Evolutionary conservation across 345 rosid species (phyloP).

Genomic region (Acer saccharum): DNA sequence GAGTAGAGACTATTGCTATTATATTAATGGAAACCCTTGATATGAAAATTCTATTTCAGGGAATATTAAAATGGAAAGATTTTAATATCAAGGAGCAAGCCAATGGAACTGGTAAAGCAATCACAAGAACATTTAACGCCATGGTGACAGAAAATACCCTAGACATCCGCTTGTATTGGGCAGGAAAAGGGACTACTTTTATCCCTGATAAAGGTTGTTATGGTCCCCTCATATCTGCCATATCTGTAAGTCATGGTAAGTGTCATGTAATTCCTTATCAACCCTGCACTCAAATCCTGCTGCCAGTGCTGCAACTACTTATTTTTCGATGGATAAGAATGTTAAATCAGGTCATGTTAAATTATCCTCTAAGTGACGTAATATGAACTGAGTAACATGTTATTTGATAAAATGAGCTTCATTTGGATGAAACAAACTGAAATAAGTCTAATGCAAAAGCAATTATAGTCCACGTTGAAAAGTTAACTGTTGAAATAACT

Average conservation of each 20-base stretch:
- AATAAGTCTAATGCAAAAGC: too few relatives aligned
- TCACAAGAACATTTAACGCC: conserved; percentile 21
- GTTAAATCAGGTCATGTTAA: background rate
- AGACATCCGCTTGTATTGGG: conserved; percentile 46
- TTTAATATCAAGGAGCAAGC: conserved; percentile 35
- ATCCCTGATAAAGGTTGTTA: conserved; percentile 36
- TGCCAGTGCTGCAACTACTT: background rate
- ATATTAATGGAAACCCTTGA: background rate
- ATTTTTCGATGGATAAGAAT: background rate
- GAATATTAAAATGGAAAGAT: conserved; percentile 25
- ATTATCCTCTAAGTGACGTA: background rate
- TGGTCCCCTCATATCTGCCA: conserved; percentile 52
- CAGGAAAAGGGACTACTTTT: conserved; percentile 48
- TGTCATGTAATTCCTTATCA: background rate
- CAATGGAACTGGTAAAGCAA: conserved; percentile 33
- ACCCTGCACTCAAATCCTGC: background rate
- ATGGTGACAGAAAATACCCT: conserved; percentile 29
- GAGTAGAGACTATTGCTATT: background rate
- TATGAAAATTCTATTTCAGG: conserved; percentile 26
- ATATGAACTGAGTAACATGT: background rate
- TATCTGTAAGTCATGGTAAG: conserved; percentile 41
- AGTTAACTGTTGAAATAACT: background rate
- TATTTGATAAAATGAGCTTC: background rate
- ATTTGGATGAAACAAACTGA: background rate
- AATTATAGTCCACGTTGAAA: too few relatives aligned